Evolutionary conservation across 2,329 filamentous ascomycete species (phyloP), one percentile per base, ranked within the genome.

Genomic region (Apiospora malaysiana): DNA sequence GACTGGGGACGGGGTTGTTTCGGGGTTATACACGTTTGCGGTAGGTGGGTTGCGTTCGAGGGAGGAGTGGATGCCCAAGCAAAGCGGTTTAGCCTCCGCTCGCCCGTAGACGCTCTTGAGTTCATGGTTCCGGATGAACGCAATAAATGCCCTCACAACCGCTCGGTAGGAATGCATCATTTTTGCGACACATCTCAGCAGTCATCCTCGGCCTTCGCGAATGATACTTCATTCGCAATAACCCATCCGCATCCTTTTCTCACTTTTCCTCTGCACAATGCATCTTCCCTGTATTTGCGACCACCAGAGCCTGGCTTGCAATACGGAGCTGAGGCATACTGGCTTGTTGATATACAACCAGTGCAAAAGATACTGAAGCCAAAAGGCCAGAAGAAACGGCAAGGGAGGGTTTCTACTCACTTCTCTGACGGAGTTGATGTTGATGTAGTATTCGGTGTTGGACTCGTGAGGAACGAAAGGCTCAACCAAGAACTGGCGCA

Each of bases 351-450:
- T 16, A n/a, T n/a, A 40, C 32, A 40, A n/a, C 56, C 3, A 10
- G 21, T 5, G 27, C 18, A 40, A 16, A 23, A 40, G 12, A n/a
- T 5, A n/a, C 21, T 10, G 18, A 5, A 21, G 21, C 2, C 32
- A 32, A 32, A 32, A 32, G 6, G 32, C 32, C 32, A 32, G 23
- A 40, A n/a, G 32, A n/a, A 63, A 40, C 6, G 12, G 32, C 49
- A 32, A 32, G 9, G 16, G 56, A 21, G 16, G 6, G 21, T 40
- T 23, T 49, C 45, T 69, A 91, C 94, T 91, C 91, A 98, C 96
- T 92, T 98, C 96, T 88, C 96, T 93, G 81, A 97, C 95, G 74
- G 96, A 98, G 90, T 98, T 96, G 88, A 99, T 99, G 91, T 98
- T 98, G 88, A 99, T 97, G 87, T 99, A 99, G 88, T 98, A 98